Base-by-base conservation (phyloP, 331 rosid species). In the Quercus lobata region DNA sequence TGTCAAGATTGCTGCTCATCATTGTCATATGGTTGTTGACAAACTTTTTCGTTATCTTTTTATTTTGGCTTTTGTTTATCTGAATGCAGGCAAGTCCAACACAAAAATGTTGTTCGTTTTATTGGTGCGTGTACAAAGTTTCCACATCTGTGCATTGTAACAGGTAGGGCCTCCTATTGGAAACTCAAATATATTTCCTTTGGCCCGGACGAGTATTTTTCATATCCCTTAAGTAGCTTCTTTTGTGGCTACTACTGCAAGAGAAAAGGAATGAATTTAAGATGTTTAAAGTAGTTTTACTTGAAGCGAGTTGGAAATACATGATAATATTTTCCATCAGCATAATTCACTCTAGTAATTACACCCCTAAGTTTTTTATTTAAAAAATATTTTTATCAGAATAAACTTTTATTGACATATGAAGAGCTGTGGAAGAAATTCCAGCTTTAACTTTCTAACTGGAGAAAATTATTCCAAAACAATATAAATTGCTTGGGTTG, bases 51-150 rank as follows among this genome's bases (percentile, higher is more conserved):
- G 35, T 70, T n/a, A 61, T 58, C 60, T 21, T 54, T 54, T 37
- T 49, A 41, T 81, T 70, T 71, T 72, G 81, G 60, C 80, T 78
- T 82, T 62, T 78, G 61, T 9, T 80, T 68, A 62, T 83, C 61
- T 80, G 70, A 77, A 85, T 86, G 89, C 90, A 96, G 99, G 85
- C 92, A 90, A 92, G 99, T 96, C 79, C 94, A 80, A 72, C 98
- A 96, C 80, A 87, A 83, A 84, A 96, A 96, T 89, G 97, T 96
- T 76, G 99, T 96, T 80, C 88, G 93, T 71, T 96, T 96, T 83
- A 91, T 96, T 56, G 98, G 99, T 56, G 98, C 99, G 14, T 90
- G 97, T 87, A 89, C 99, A 35, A 90, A 86, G 81, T 84, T 91
- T 84, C 97, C 98, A 22, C 87, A 93, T 87, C 84, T 96, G 86